These are phyloP conservation scores for Trichoderma sp. DNA, from an alignment of 2,329 filamentous ascomycete species.

Conservation along the genomic window DNA sequence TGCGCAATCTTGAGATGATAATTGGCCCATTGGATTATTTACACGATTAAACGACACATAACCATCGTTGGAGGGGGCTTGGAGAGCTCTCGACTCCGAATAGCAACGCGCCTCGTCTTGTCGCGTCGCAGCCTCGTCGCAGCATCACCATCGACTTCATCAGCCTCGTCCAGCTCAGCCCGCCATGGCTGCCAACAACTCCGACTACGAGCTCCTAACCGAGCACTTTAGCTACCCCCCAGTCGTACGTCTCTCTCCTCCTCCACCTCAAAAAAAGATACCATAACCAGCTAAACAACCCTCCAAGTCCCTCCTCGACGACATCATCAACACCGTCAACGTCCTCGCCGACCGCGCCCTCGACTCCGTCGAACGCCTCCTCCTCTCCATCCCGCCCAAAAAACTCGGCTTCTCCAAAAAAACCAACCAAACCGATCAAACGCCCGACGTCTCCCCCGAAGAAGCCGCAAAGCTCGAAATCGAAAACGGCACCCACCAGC, in stretches of 20 bases:
- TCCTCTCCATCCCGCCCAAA: conserved; percentile 69
- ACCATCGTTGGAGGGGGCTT: neutral
- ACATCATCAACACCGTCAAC: conserved; percentile 96
- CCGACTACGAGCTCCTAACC: conserved; percentile 71
- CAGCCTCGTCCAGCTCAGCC: conserved; percentile 1
- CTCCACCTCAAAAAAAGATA: neutral
- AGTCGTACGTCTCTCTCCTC: conserved; percentile 57
- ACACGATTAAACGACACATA: neutral
- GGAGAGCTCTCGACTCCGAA: neutral
- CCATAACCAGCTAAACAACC: neutral
- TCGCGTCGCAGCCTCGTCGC: conserved; percentile 17
- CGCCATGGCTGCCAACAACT: conserved; percentile 36
- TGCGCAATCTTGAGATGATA: too few species aligned
- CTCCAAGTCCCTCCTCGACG: conserved; percentile 81
- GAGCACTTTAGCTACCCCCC: conserved; percentile 96
- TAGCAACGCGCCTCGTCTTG: conserved; percentile 18
- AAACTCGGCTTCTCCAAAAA: conserved; percentile 69
- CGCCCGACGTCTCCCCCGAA: conserved; percentile 36
- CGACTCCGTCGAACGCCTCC: conserved; percentile 79
- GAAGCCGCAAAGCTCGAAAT: conserved; percentile 62
- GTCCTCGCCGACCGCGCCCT: conserved; percentile 87
- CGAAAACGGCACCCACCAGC: conserved; percentile 80
- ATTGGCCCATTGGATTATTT: neutral
- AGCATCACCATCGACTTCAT: neutral
- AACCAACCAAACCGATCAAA: conserved; percentile 29